These are phyloP conservation scores for Bretschneidera sinensis DNA, from an alignment of 345 rosid genomes.

Conservation along the genomic window DNA sequence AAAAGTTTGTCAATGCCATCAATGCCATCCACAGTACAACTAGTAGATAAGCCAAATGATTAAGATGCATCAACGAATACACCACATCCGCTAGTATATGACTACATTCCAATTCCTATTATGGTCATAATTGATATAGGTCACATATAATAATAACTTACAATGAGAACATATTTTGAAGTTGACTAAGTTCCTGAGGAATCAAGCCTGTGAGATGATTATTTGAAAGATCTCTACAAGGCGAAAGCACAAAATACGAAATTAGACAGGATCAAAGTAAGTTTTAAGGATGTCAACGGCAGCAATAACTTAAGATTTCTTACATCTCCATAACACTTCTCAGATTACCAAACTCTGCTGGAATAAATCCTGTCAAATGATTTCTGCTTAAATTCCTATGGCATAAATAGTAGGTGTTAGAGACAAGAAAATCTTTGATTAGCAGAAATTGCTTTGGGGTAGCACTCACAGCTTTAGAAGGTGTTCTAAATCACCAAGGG, in stretches of 20 bases:
- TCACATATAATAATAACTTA: conserved; percentile 28
- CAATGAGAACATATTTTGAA: conserved; percentile 66
- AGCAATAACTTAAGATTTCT: conserved; percentile 19
- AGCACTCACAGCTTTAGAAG: conserved; percentile 78
- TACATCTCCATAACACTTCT: conserved; percentile 92
- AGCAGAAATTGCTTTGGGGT: conserved; percentile 6
- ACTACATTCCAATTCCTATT: too few relatives aligned
- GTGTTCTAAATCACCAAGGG: conserved; percentile 95
- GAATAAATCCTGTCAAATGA: conserved; percentile 59
- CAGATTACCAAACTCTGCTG: conserved; percentile 83
- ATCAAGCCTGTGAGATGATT: conserved; percentile 74
- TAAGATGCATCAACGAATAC: too few relatives aligned
- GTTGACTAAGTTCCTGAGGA: conserved; percentile 79
- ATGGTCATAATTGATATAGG: not conserved
- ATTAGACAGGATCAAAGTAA: conserved; percentile 17
- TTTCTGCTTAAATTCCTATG: conserved; percentile 85
- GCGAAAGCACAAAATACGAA: conserved; percentile 8
- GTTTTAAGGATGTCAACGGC: not conserved
- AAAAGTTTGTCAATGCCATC: not conserved
- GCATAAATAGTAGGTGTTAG: conserved; percentile 15
- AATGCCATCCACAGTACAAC: not conserved
- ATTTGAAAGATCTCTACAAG: conserved; percentile 78
- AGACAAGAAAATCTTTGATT: not conserved
- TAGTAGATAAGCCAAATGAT: not conserved
- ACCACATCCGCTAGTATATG: too few relatives aligned